These are phyloP conservation scores for Prunus fruticosa DNA, from an alignment of 306 rosid species.

Conservation along the genomic window DNA sequence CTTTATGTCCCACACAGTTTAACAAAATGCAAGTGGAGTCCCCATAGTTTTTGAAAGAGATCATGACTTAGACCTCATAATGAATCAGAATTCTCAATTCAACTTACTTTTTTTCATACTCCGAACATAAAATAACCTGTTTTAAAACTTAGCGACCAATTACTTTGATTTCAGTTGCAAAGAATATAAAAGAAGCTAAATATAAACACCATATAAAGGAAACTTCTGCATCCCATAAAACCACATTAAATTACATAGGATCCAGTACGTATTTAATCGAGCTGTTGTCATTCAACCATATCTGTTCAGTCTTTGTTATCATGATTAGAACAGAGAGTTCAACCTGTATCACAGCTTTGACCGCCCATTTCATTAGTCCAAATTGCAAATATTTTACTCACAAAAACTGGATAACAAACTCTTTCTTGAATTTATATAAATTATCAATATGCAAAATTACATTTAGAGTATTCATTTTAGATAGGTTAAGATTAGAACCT, in stretches of 20 bases:
- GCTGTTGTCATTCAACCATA: slow-evolving; percentile 52
- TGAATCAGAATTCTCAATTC: neutral
- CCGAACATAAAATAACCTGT: slow-evolving; percentile 18
- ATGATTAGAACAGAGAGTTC: slow-evolving; percentile 55
- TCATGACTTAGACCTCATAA: neutral
- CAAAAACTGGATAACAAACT: slow-evolving; percentile 23
- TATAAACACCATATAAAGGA: slow-evolving; percentile 28
- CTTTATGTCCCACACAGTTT: neutral
- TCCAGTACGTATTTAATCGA: slow-evolving; percentile 44
- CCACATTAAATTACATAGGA: slow-evolving; percentile 41
- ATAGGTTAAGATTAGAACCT: slow-evolving; percentile 95
- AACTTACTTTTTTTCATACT: slow-evolving; percentile 9
- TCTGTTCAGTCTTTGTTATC: slow-evolving; percentile 72
- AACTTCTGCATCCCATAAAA: slow-evolving; percentile 44
- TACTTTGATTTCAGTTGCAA: slow-evolving; percentile 33
- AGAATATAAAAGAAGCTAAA: slow-evolving; percentile 26
- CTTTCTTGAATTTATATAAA: slow-evolving; percentile 25
- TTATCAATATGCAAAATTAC: slow-evolving; percentile 39
- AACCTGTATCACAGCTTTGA: slow-evolving; percentile 85
- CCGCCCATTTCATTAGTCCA: slow-evolving; percentile 69
- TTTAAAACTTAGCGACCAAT: slow-evolving; percentile 28
- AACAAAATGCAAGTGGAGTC: neutral
- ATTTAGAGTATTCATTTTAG: slow-evolving; percentile 63
- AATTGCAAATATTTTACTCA: slow-evolving; percentile 42
- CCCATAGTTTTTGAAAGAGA: neutral